Evolutionary conservation across 1,284 basidiomycete species (phyloP).

Genomic region (Ustilago nuda): DNA sequence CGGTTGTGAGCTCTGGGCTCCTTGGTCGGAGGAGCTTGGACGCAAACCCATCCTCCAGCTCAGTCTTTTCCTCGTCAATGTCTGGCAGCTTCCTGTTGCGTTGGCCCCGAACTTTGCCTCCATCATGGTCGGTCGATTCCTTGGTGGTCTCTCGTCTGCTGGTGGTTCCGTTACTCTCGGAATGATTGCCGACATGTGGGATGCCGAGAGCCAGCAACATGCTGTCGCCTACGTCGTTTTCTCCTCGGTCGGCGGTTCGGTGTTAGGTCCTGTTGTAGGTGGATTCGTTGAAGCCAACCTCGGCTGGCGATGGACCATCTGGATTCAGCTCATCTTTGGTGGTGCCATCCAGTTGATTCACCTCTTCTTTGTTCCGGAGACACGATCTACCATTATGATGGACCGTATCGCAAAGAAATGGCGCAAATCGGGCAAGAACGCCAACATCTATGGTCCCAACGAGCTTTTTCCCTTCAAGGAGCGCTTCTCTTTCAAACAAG

Average conservation of each 20-base stretch:
- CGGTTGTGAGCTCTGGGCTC: slow-evolving; percentile 68
- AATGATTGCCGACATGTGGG: slow-evolving; percentile 67
- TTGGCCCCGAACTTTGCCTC: slow-evolving; percentile 66
- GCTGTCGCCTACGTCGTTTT: slow-evolving; percentile 68
- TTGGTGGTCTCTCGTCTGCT: slow-evolving; percentile 68
- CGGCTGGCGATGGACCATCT: slow-evolving; percentile 69
- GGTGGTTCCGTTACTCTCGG: slow-evolving; percentile 71
- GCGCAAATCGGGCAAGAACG: slow-evolving; percentile 56
- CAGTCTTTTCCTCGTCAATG: slow-evolving; percentile 69
- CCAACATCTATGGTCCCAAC: slow-evolving; percentile 67
- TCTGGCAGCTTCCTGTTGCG: slow-evolving; percentile 55
- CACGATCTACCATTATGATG: slow-evolving; percentile 69
- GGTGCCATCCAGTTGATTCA: slow-evolving; percentile 69
- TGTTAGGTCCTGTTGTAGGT: slow-evolving; percentile 67
- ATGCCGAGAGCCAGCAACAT: slow-evolving; percentile 66
- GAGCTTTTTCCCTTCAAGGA: slow-evolving; percentile 67
- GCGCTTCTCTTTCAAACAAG: slow-evolving; percentile 67
- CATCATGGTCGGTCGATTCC: slow-evolving; percentile 68
- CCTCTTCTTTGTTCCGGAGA: slow-evolving; percentile 70
- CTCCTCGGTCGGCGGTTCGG: slow-evolving; percentile 69
- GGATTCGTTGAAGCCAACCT: slow-evolving; percentile 50
- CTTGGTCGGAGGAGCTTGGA: slow-evolving; percentile 69
- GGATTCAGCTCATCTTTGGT: slow-evolving; percentile 70
- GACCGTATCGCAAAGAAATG: slow-evolving; percentile 70
- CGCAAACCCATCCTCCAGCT: slow-evolving; percentile 66